A percentile compares a stretch with the other conserved stretches of the same genome.
These are phyloP conservation scores for Uronychia setigera DNA, from an alignment of 73 alveolate species.

Conservation along the genomic window DNA sequence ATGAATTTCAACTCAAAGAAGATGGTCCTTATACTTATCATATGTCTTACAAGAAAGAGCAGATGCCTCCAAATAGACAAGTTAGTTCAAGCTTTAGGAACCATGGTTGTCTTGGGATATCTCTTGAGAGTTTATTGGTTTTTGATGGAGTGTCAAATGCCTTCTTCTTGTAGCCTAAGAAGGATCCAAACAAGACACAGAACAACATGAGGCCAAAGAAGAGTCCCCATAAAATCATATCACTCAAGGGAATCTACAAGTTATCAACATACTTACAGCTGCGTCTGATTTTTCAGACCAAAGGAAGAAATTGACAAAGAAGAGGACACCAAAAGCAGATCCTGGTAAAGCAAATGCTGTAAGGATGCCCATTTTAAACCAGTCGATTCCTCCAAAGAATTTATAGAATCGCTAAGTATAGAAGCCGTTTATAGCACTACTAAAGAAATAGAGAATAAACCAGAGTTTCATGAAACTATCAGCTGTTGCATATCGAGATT, in stretches of 20 bases:
- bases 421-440: constrained; percentile 16
- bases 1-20: constrained; percentile 24
- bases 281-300: constrained; percentile 39
- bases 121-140: constrained; percentile 35
- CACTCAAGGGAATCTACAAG: constrained; percentile 6
- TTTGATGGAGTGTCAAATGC: constrained; percentile 34
- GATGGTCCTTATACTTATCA: constrained; percentile 12
- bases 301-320: constrained; percentile 14
- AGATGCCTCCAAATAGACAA: constrained; percentile 28
- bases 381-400: constrained; percentile 33
- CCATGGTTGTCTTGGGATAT: constrained; percentile 39
- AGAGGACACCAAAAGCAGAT: constrained; percentile 6
- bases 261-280: not conserved
- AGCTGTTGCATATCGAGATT: not conserved
- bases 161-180: constrained; percentile 32
- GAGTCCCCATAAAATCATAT: not conserved
- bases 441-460: constrained; percentile 4
- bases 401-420: constrained; percentile 31
- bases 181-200: constrained; percentile 34
- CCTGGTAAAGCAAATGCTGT: constrained; percentile 24
- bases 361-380: constrained; percentile 15
- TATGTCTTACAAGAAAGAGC: constrained; percentile 19
- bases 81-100: not conserved
- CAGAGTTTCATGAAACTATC: constrained; percentile 14
- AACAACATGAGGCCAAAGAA: constrained; percentile 12